Evolutionary conservation across 805 yeast genomes (phyloP), one percentile per base, ranked within the genome.

Genomic region (Zygosaccharomyces rouxii): DNA sequence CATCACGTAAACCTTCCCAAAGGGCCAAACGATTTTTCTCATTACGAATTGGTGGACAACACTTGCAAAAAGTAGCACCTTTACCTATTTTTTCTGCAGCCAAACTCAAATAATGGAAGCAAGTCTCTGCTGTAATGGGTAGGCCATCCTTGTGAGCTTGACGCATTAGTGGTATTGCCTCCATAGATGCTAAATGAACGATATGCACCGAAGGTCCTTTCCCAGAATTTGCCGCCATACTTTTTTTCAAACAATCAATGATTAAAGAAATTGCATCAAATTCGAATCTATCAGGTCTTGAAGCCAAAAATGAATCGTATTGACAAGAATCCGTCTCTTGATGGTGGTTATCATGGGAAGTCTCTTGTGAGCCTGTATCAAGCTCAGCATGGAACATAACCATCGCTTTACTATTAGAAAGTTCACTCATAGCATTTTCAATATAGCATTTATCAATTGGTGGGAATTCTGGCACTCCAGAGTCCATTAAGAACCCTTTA

Each of bases 381-480:
- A 88, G 80, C 66, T 90, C 98, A 1, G 97, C 96, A 62, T 90
- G 98, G 72, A 92, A 90, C 88, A 92, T 82, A 54, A 89, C 71
- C 62, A 89, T 66, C 0, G 97, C 87, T 28, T 78, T 75, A 38
- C 78, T 67, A 4, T 78, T 84, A 46, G 82, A 72, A 2, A 90
- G 84, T 11, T 57, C 66, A 16, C 73, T 64, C 79, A 92, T 76
- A 6, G 95, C 96, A 47, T 72, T 62, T 35, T 76, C 72, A 41
- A 92, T 84, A 62, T 89, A 83, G 2, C 63, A 63, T 16, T 84
- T 77, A 35, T 73, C 75, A 46, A 90, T 84, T 55, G 85, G 87
- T 1, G 97, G 97, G 66, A 92, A 90, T 67, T 90, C 97, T 45
- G 89, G 95, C 18, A 92, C 97, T n/a, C 97, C 97, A 38, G 94